Evolutionary conservation across 2,329 filamentous ascomycete species (phyloP).

Genomic region (Aspergillus sp.): DNA sequence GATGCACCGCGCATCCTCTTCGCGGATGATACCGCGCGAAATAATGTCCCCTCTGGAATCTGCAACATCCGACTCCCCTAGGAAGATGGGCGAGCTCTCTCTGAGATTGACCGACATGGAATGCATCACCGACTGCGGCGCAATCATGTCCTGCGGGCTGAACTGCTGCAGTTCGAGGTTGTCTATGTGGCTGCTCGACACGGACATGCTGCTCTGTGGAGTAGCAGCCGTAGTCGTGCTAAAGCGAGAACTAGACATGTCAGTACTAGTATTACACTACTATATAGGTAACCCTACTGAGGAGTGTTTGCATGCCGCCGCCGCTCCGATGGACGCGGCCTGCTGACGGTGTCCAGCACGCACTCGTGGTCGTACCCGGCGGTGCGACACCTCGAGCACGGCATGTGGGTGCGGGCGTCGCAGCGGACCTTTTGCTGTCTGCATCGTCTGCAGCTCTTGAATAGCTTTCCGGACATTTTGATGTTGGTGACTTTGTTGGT

Average conservation of each 20-base stretch:
- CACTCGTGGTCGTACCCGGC: conserved; percentile 35
- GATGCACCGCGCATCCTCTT: conserved; percentile 34
- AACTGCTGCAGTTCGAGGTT: conserved; percentile 33
- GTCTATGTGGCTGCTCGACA: conserved; percentile 22
- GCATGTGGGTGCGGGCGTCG: conserved; percentile 35
- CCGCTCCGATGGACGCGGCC: conserved; percentile 24
- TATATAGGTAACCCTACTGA: conserved; percentile 19
- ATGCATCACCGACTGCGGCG: conserved; percentile 34
- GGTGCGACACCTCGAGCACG: conserved; percentile 36
- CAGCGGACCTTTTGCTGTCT: conserved; percentile 38
- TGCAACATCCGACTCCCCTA: conserved; percentile 29
- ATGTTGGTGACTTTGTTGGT: neutral
- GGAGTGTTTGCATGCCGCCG: conserved; percentile 23
- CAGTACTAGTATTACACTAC: neutral
- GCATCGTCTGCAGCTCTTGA: conserved; percentile 39
- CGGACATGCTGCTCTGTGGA: conserved; percentile 15
- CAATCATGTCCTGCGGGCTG: conserved; percentile 38
- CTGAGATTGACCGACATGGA: conserved; percentile 38
- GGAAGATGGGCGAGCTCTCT: conserved; percentile 32
- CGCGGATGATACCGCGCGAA: conserved; percentile 32
- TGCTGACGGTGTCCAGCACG: conserved; percentile 33
- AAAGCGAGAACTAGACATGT: conserved; percentile 6
- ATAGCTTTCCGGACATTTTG: conserved; percentile 32
- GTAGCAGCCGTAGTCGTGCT: conserved; percentile 24
- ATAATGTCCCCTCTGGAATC: conserved; percentile 32